A percentile compares a stretch with the other conserved stretches of the same genome.
These are phyloP conservation scores for Xylaria sp. DNA, from an alignment of 2,329 filamentous ascomycete species.

Conservation along the genomic window DNA sequence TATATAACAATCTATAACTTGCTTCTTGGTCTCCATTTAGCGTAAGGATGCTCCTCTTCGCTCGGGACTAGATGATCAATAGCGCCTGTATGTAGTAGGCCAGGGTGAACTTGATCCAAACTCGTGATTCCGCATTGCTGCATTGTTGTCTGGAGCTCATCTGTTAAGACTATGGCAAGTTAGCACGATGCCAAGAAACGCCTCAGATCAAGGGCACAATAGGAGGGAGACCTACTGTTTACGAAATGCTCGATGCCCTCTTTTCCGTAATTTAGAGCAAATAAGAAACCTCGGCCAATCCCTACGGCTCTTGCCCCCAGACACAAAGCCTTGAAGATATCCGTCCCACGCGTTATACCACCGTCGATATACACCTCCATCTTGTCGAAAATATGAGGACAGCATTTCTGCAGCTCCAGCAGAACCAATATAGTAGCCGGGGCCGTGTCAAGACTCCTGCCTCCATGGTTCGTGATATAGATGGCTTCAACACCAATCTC, in stretches of 20 bases:
- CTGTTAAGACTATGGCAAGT: conserved; percentile 51
- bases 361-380: conserved; percentile 70
- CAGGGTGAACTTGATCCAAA: conserved; percentile 64
- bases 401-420: conserved; percentile 66
- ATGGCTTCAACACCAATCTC: conserved; percentile 69
- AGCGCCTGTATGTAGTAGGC: conserved; percentile 62
- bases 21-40: conserved; percentile 46
- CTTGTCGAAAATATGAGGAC: conserved; percentile 63
- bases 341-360: conserved; percentile 67
- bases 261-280: conserved; percentile 64
- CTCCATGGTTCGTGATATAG: conserved; percentile 74
- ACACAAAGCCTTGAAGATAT: conserved; percentile 71
- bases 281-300: conserved; percentile 66
- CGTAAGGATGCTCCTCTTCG: conserved; percentile 52
- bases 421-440: conserved; percentile 63
- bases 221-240: conserved; percentile 52
- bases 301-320: conserved; percentile 69
- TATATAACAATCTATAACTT: conserved; percentile 32
- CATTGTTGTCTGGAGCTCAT: conserved; percentile 71
- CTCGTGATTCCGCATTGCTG: conserved; percentile 67
- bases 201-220: neutral
- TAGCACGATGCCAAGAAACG: neutral
- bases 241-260: conserved; percentile 61
- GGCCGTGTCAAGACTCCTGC: conserved; percentile 58
- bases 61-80: conserved; percentile 54